Evolutionary conservation across 495 filamentous ascomycete genomes (phyloP).

Genomic region (Paragyromitra xinjiangensis): DNA sequence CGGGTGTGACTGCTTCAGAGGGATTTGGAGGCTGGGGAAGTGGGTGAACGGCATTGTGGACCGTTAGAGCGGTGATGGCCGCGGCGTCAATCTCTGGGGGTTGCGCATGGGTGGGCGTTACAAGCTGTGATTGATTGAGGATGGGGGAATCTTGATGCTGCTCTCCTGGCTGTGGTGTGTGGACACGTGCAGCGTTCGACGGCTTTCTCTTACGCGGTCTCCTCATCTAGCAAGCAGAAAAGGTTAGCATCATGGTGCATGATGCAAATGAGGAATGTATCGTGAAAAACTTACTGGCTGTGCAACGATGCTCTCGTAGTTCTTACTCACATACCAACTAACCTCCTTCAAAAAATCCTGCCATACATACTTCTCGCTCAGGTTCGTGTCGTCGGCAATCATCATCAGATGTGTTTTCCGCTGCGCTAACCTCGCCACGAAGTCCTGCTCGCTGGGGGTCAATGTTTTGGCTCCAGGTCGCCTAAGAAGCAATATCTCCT

Average conservation of each 20-base stretch:
- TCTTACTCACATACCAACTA: conserved; percentile 76
- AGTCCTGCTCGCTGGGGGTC: conserved; percentile 76
- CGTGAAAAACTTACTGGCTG: conserved; percentile 61
- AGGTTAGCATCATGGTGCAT: conserved; percentile 10
- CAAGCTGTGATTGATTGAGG: conserved; percentile 31
- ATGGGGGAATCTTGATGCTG: conserved; percentile 59
- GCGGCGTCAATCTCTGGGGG: conserved; percentile 35
- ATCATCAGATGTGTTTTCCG: conserved; percentile 73
- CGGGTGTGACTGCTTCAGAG: conserved; percentile 49
- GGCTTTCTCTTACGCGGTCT: conserved; percentile 53
- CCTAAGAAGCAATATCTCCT: conserved; percentile 69
- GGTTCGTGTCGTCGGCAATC: conserved; percentile 69
- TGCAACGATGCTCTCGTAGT: conserved; percentile 71
- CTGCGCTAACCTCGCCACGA: conserved; percentile 70
- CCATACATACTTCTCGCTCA: conserved; percentile 82
- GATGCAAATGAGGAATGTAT: background rate
- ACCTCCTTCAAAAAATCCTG: conserved; percentile 79
- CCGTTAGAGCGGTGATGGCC: conserved; percentile 59
- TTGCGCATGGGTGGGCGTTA: conserved; percentile 33
- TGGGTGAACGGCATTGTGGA: conserved; percentile 59
- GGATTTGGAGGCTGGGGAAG: conserved; percentile 24
- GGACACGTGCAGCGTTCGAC: conserved; percentile 48
- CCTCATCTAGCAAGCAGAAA: conserved; percentile 50
- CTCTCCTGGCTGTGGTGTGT: conserved; percentile 43
- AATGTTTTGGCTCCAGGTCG: conserved; percentile 72